Conservation (phyloP, 345 rosid genomes). For the Eucalyptus dawsonii region DNA sequence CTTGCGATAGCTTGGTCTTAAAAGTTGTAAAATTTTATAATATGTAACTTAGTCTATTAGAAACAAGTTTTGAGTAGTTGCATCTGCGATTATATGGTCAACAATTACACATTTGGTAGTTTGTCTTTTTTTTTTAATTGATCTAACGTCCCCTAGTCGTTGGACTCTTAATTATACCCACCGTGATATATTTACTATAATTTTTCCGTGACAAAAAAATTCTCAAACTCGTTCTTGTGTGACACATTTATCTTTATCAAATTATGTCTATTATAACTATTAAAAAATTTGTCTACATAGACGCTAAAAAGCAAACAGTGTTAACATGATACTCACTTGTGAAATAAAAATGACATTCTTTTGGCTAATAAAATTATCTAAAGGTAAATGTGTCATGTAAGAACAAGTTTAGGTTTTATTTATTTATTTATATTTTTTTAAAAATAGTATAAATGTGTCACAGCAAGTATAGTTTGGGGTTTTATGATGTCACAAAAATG, state of each 20-base stretch:
- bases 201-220: too few species aligned
- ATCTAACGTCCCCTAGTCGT: background rate
- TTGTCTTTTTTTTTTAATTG: background rate
- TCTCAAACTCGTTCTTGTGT: background rate
- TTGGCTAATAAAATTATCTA: background rate
- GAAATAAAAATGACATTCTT: too few species aligned
- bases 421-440: too few species aligned
- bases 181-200: accelerated
- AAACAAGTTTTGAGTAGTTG: background rate
- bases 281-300: background rate
- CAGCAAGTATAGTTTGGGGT: accelerated
- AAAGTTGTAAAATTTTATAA: too few species aligned
- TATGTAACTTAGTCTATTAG: background rate
- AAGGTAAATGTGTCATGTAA: background rate
- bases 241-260: background rate
- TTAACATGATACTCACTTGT: accelerated
- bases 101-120: background rate
- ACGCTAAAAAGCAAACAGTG: background rate
- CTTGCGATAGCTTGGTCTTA: background rate
- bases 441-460: too few species aligned
- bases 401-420: background rate
- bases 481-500: background rate
- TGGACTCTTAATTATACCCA: background rate
- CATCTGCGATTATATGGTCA: background rate
- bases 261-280: too few species aligned